A percentile compares a stretch with the other conserved stretches of the same genome.
These are phyloP conservation scores for Groenewaldozyma sp. DNA, from an alignment of 1,139 yeast species.

Conservation along the genomic window DNA sequence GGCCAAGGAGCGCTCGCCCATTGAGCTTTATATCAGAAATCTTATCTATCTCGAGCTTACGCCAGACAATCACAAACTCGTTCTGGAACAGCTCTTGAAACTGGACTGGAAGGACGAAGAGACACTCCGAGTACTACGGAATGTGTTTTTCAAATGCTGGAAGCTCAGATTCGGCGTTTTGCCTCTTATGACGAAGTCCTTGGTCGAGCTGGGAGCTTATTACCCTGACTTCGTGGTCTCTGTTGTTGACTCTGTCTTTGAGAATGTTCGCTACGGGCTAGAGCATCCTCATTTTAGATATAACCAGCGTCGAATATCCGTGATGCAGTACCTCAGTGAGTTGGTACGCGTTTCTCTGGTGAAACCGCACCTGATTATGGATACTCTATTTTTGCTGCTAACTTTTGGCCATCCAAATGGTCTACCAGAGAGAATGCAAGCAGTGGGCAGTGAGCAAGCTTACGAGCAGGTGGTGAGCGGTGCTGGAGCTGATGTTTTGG, in stretches of 20 bases:
- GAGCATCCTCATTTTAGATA: conserved; percentile 54
- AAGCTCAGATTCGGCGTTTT: conserved; percentile 51
- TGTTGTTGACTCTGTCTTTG: conserved; percentile 59
- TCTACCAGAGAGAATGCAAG: conserved; percentile 53
- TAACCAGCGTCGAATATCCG: conserved; percentile 56
- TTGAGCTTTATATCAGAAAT: conserved; percentile 28
- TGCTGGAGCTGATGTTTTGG: too few species aligned
- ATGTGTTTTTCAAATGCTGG: conserved; percentile 54
- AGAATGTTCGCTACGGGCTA: conserved; percentile 53
- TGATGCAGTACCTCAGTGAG: conserved; percentile 52
- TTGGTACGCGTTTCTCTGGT: conserved; percentile 45
- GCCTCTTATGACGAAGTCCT: conserved; percentile 40
- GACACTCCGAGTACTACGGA: conserved; percentile 36
- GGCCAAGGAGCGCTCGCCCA: conserved; percentile 22
- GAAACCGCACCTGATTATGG: conserved; percentile 39
- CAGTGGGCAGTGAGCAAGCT: conserved; percentile 31
- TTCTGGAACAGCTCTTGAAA: conserved; percentile 36
- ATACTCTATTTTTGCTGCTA: conserved; percentile 49
- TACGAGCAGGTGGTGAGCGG: too few species aligned
- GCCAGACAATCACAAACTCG: conserved; percentile 28
- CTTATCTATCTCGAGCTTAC: conserved; percentile 39
- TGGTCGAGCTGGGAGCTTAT: conserved; percentile 33
- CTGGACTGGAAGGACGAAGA: conserved; percentile 42
- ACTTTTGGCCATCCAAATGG: conserved; percentile 62
- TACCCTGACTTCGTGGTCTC: conserved; percentile 35